phyloP scores from a whole-genome alignment of 2,329 filamentous ascomycete species.

The Tolypocladium pustulatum region DNA sequence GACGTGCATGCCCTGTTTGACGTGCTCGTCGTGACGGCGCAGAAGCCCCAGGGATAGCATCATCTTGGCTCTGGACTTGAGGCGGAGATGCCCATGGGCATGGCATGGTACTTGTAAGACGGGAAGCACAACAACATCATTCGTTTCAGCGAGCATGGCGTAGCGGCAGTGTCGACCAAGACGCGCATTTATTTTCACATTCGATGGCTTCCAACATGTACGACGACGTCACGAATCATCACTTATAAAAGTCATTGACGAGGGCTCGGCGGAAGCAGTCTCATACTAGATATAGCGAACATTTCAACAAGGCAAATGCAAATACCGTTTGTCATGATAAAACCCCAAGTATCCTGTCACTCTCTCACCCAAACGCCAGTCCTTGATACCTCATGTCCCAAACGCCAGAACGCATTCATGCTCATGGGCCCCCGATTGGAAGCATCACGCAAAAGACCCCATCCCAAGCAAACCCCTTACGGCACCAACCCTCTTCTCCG shows the following conservation, averaged over 20 bases:
- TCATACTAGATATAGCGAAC: neutral
- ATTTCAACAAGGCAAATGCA: neutral
- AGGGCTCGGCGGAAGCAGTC: neutral
- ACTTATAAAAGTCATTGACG: neutral
- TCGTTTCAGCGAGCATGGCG: neutral
- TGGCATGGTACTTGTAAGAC: too few relatives aligned
- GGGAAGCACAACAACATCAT: neutral
- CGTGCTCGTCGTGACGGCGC: conserved; percentile 17
- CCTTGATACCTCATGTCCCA: neutral
- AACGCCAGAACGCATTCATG: neutral
- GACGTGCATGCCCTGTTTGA: conserved; percentile 20
- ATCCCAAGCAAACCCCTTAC: conserved; percentile 49
- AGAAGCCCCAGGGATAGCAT: conserved; percentile 9
- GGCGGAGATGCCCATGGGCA: too few relatives aligned
- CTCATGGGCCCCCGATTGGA: neutral
- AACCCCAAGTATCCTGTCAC: neutral
- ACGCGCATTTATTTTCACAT: neutral
- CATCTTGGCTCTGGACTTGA: neutral
- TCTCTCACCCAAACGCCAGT: neutral
- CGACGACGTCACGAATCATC: neutral
- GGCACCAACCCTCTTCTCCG: conserved; percentile 42
- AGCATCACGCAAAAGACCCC: conserved; percentile 29
- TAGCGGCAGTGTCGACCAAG: neutral
- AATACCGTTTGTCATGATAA: neutral
- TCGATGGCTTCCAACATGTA: neutral